Evolutionary conservation across 148 eudicot genomes (phyloP).

Genomic region (Silene latifolia): DNA sequence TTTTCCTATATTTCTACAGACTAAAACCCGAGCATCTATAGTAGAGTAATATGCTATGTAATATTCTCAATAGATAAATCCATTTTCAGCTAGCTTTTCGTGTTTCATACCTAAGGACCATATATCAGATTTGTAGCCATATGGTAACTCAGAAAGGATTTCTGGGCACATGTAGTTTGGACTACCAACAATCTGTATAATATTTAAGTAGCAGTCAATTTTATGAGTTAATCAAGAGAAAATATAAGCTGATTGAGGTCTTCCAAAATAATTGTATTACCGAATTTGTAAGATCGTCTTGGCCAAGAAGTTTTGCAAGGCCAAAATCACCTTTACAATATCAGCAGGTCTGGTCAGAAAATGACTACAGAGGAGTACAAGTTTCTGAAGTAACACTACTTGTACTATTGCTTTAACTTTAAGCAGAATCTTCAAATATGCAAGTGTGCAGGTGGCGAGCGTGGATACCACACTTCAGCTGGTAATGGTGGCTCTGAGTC

Average conservation of each 20-base stretch:
- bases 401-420: not conserved
- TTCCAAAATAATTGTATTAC: slow-evolving; percentile 26
- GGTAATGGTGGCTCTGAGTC: slow-evolving; percentile 41
- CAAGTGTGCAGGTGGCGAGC: slow-evolving; percentile 18
- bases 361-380: not conserved
- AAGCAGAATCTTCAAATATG: not conserved
- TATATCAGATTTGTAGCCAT: no score
- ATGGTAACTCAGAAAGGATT: no score
- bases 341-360: slow-evolving; percentile 11
- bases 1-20: no score
- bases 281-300: slow-evolving; percentile 72
- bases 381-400: not conserved
- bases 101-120: no score
- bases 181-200: no score
- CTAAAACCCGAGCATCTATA: no score
- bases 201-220: not conserved
- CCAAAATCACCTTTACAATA: slow-evolving; percentile 73
- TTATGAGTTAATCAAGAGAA: not conserved
- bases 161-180: no score
- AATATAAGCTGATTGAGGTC: not conserved
- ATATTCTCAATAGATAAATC: no score
- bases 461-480: slow-evolving; percentile 25
- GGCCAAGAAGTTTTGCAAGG: slow-evolving; percentile 71
- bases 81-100: no score
- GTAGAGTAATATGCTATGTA: no score